Percentiles rank a stretch among this genome's conserved stretches.
Evolutionary conservation across 768 basidiomycete species (phyloP).

Genomic region (Phylloporus scabripes): DNA sequence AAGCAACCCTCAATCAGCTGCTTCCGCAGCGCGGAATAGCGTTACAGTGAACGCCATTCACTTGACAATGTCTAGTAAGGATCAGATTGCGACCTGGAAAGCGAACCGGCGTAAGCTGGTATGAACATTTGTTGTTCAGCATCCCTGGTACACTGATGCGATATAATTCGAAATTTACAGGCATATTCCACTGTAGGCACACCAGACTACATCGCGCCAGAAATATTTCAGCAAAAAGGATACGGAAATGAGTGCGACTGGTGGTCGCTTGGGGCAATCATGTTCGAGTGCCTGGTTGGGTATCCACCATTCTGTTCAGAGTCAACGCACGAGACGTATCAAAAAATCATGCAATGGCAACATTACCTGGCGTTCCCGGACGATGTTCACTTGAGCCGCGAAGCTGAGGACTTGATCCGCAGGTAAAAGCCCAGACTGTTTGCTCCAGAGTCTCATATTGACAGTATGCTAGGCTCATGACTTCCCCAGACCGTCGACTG

Average conservation of each 20-base stretch:
- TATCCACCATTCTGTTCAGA: slow-evolving; percentile 97
- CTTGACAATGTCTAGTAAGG: slow-evolving; percentile 89
- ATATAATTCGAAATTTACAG: slow-evolving; percentile 33
- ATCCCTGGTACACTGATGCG: neutral
- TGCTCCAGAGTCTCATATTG: neutral
- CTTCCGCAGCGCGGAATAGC: slow-evolving; percentile 68
- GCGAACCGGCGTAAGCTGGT: slow-evolving; percentile 95
- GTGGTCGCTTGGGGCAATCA: slow-evolving; percentile 99
- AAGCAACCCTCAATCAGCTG: slow-evolving; percentile 38
- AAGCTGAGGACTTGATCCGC: slow-evolving; percentile 85
- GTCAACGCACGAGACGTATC: slow-evolving; percentile 94
- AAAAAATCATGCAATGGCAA: slow-evolving; percentile 96
- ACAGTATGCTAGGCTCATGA: slow-evolving; percentile 58
- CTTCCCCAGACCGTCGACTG: slow-evolving; percentile 73
- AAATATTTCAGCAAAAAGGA: slow-evolving; percentile 95
- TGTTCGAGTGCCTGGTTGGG: slow-evolving; percentile 96
- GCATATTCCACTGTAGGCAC: slow-evolving; percentile 98
- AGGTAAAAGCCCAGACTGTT: slow-evolving; percentile 42
- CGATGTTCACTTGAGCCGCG: slow-evolving; percentile 86
- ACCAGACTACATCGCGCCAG: slow-evolving; percentile 94
- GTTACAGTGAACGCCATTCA: slow-evolving; percentile 98
- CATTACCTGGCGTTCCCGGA: slow-evolving; percentile 85
- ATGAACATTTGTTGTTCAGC: slow-evolving; percentile 19
- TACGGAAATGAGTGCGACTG: slow-evolving; percentile 98
- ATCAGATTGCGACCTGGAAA: slow-evolving; percentile 97